phyloP scores from a whole-genome alignment of 2,329 filamentous ascomycete genomes.

The Trichoderma citrinoviride region DNA sequence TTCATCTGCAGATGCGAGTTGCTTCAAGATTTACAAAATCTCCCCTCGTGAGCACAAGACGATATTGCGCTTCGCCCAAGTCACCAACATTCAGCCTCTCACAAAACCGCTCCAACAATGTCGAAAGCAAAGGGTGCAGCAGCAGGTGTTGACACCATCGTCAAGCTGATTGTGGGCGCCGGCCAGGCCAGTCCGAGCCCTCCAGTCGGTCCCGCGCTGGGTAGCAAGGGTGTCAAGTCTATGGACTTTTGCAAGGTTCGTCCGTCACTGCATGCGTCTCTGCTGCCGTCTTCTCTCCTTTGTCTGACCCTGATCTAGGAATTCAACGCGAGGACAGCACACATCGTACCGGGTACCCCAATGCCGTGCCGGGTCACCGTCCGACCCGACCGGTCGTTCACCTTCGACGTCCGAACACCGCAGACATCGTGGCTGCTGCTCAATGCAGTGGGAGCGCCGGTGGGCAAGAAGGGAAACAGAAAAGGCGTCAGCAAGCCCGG shows the following conservation, averaged over 20 bases:
- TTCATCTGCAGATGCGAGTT: not conserved
- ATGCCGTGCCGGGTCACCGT: slow-evolving; percentile 89
- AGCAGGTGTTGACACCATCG: slow-evolving; percentile 64
- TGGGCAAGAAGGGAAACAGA: slow-evolving; percentile 71
- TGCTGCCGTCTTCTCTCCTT: not conserved
- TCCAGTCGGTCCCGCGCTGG: slow-evolving; percentile 91
- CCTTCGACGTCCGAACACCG: slow-evolving; percentile 89
- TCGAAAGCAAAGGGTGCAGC: slow-evolving; percentile 48
- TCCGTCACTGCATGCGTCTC: slow-evolving; percentile 38
- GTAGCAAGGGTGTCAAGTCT: slow-evolving; percentile 96
- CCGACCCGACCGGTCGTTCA: slow-evolving; percentile 87
- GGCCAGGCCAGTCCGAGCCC: slow-evolving; percentile 93
- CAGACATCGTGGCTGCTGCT: slow-evolving; percentile 90
- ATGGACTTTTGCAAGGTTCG: slow-evolving; percentile 99
- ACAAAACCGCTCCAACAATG: slow-evolving; percentile 41
- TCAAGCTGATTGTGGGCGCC: slow-evolving; percentile 96
- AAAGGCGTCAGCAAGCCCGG: slow-evolving; percentile 75
- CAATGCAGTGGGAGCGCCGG: slow-evolving; percentile 72
- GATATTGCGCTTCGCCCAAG: slow-evolving; percentile 8
- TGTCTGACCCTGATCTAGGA: slow-evolving; percentile 56
- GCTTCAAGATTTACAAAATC: slow-evolving; percentile 29
- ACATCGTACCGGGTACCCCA: slow-evolving; percentile 78
- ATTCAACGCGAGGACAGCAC: slow-evolving; percentile 91
- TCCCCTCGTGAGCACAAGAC: slow-evolving; percentile 12
- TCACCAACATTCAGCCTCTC: slow-evolving; percentile 20